These are phyloP conservation scores for Musa troglodytarum DNA, from an alignment of 176 grass and related monocot species.

Conservation along the genomic window DNA sequence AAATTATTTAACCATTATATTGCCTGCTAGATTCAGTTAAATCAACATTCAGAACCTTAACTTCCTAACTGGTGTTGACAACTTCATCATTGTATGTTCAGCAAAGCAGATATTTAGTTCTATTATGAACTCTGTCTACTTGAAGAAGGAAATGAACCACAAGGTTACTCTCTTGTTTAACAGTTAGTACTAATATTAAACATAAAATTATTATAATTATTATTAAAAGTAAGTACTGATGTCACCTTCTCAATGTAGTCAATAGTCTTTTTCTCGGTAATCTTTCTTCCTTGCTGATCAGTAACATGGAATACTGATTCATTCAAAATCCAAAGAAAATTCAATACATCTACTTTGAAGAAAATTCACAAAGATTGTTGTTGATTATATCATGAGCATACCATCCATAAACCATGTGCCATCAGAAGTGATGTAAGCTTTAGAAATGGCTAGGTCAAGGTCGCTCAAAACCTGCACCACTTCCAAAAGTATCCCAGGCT, in stretches of 20 bases:
- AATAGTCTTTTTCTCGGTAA: conserved; percentile 74
- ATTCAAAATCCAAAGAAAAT: not conserved
- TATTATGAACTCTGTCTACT: not conserved
- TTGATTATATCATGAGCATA: conserved; percentile 13
- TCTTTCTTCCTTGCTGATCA: conserved; percentile 63
- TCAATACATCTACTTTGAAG: conserved; percentile 5
- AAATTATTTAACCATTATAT: not conserved
- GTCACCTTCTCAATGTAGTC: conserved; percentile 77
- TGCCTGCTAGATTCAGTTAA: not conserved
- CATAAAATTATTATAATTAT: not conserved
- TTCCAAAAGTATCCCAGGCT: conserved; percentile 79
- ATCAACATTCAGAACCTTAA: not conserved
- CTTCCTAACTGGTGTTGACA: not conserved
- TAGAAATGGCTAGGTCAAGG: conserved; percentile 72
- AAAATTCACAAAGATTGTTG: not conserved
- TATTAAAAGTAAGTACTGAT: not conserved
- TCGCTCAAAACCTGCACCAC: conserved; percentile 94
- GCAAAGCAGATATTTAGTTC: not conserved
- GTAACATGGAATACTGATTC: conserved; percentile 86
- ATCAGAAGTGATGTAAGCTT: conserved; percentile 96
- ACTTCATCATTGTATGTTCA: not conserved
- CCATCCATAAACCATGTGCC: conserved; percentile 99
- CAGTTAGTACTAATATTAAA: not conserved
- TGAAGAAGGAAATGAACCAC: not conserved
- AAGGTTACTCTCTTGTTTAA: not conserved